Percentiles rank a stretch among this genome's conserved stretches.
phyloP scores from a whole-genome alignment of 208 protist species.

The Crithidia fasciculata region DNA sequence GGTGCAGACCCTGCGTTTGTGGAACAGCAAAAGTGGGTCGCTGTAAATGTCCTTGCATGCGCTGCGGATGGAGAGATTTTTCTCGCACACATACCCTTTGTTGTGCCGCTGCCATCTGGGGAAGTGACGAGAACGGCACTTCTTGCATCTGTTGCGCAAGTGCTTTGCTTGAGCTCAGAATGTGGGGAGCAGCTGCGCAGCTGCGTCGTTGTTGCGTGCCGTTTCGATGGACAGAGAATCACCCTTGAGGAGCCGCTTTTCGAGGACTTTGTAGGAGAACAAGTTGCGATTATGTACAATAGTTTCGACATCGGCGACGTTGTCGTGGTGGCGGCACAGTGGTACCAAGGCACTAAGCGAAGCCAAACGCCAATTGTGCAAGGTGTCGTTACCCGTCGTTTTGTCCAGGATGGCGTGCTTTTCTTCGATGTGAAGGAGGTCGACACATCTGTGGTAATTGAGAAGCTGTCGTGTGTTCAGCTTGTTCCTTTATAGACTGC shows the following conservation, averaged over 20 bases:
- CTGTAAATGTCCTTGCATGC: constrained; percentile 51
- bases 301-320: constrained; percentile 51
- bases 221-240: constrained; percentile 14
- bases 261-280: constrained; percentile 16
- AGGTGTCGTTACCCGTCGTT: constrained; percentile 38
- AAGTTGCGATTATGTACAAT: constrained; percentile 54
- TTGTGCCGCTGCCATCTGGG: constrained; percentile 28
- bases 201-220: constrained; percentile 42
- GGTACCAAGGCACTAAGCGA: constrained; percentile 14
- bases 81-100: constrained; percentile 43
- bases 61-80: constrained; percentile 26
- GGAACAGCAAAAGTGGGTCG: constrained; percentile 14
- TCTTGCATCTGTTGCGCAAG: constrained; percentile 22
- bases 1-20: neutral
- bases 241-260: constrained; percentile 15
- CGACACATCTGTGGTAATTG: constrained; percentile 30
- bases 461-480: constrained; percentile 47
- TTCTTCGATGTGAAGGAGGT: constrained; percentile 55
- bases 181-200: constrained; percentile 40
- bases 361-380: constrained; percentile 29
- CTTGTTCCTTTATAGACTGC: constrained; percentile 51
- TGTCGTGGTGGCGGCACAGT: constrained; percentile 30
- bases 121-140: constrained; percentile 23
- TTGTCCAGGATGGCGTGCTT: constrained; percentile 34
- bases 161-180: constrained; percentile 36